Base-by-base conservation (phyloP, 768 basidiomycete genomes). In the Psilocybe cubensis region DNA sequence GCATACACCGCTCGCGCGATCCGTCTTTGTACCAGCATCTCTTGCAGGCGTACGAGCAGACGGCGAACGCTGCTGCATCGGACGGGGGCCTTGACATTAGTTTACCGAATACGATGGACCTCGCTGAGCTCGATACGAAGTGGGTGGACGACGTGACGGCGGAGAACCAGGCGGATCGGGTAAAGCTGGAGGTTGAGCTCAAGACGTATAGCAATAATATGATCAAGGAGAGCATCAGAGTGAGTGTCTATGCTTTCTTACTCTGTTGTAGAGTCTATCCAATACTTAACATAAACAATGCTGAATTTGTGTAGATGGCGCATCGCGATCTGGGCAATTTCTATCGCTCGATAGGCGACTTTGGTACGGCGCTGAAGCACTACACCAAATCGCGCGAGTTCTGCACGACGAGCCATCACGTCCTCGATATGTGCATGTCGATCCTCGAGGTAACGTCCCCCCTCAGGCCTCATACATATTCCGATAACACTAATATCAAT, bases 221-320 rank as follows among this genome's bases (percentile, higher is more conserved):
- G 88, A 97, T 98, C 79, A 98, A 97, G 74, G 96, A 98, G 81
- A 95, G 92, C 80, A 96, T 97, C 64, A 79, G 96, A 66, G 94
- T 96, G 69, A 68, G 82, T 77, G 20, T 42, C 45, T 21, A 27
- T 57, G 24, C 7, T 33, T 56, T n/a, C 17, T 29, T 25, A 29
- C n/a, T n/a, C n/a, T n/a, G n/a, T n/a, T n/a, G n/a, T n/a, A n/a
- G n/a, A n/a, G n/a, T n/a, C n/a, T n/a, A n/a, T n/a, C n/a, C n/a
- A n/a, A n/a, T n/a, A n/a, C n/a, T n/a, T n/a, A n/a, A n/a, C n/a
- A n/a, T n/a, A n/a, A n/a, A n/a, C n/a, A n/a, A n/a, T 52, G 33
- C 42, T 27, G 41, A 31, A 27, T 46, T 47, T 29, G 11, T 43
- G 45, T 69, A 95, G 93, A 93, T 96, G 92, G 91, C 85, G 0